phyloP scores from a whole-genome alignment of 805 yeast species.

The Myxozyma melibiosi region DNA sequence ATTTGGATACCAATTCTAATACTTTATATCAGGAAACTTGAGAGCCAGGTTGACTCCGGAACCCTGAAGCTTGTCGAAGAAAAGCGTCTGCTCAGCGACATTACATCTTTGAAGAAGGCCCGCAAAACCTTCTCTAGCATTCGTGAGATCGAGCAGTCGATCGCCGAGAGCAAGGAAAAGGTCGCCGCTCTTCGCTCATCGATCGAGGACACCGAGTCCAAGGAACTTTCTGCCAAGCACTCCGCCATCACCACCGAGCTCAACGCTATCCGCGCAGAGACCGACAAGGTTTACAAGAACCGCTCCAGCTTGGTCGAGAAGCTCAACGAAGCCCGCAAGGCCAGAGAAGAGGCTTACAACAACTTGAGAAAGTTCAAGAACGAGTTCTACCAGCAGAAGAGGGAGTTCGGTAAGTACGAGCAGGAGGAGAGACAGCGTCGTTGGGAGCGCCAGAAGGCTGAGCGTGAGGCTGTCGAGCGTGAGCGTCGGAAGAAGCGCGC shows the following conservation, averaged over 20 bases:
- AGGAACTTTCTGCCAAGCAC: conserved; percentile 68
- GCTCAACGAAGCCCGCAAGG: conserved; percentile 66
- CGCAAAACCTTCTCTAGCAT: conserved; percentile 74
- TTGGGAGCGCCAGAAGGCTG: conserved; percentile 54
- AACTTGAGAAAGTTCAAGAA: conserved; percentile 64
- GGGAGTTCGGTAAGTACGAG: conserved; percentile 68
- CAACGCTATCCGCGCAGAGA: conserved; percentile 62
- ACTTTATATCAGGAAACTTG: conserved; percentile 49
- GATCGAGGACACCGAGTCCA: conserved; percentile 56
- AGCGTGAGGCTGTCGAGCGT: conserved; percentile 49
- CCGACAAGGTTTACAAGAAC: conserved; percentile 65
- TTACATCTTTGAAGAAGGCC: conserved; percentile 76
- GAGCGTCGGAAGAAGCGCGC: conserved; percentile 60
- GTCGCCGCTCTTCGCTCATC: conserved; percentile 73
- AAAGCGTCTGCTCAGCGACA: conserved; percentile 80
- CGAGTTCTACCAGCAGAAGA: conserved; percentile 73
- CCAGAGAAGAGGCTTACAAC: conserved; percentile 68
- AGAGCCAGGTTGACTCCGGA: conserved; percentile 76
- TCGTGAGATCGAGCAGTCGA: conserved; percentile 72
- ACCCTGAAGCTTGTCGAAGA: conserved; percentile 86
- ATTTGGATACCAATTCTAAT: background rate
- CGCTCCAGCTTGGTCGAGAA: conserved; percentile 63
- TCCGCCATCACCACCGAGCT: conserved; percentile 70
- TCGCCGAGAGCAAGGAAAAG: conserved; percentile 77
- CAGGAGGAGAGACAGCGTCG: conserved; percentile 67